Base-by-base conservation (phyloP, 495 filamentous ascomycete species). In the Aspergillus nanangensis region DNA sequence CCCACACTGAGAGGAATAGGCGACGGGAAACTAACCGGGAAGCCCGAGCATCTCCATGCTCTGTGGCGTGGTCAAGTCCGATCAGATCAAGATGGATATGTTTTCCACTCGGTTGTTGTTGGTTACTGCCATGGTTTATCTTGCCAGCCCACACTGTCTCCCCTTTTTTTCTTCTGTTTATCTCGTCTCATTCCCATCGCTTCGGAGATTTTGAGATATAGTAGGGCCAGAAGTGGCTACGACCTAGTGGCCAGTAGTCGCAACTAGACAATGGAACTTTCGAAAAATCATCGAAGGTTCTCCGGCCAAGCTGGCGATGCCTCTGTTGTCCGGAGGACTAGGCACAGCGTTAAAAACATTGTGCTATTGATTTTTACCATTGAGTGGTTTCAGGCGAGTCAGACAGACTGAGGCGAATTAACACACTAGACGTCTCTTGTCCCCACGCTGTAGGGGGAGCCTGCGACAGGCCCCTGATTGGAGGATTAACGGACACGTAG, bases 391-490 rank as follows among this genome's bases (percentile, higher is more conserved):
- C 25, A 29, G 25, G 25, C 25, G 25, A 29, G 7, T 35, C 33
- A 15, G 33, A 14, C 5, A 10, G 13, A 18, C 4, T 31, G 27
- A 31, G 27, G 13, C 13, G 7, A 18, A 36, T 36, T 36, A 10
- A 36, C 33, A 36, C 20, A 0, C 8, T 4, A 14, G 13, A 18
- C 33, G 29, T 32, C 29, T n/a, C n/a, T n/a, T n/a, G n/a, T n/a
- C n/a, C n/a, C n/a, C n/a, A n/a, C n/a, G n/a, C n/a, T n/a, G n/a
- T n/a, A n/a, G n/a, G n/a, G n/a, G n/a, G n/a, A n/a, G 10, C 13
- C 4, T 5, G 4, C 15, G 4, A 37, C 8, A 42, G 39, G 39
- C 25, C 11, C n/a, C 37, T 55, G 40, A 61, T 57, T 55, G 54
- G 58, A 24, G 27, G 37, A 36, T 15, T 19, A 4, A 20, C 14